phyloP scores from a whole-genome alignment of 2,329 filamentous ascomycete genomes.

The Scolecobasidium constrictum region DNA sequence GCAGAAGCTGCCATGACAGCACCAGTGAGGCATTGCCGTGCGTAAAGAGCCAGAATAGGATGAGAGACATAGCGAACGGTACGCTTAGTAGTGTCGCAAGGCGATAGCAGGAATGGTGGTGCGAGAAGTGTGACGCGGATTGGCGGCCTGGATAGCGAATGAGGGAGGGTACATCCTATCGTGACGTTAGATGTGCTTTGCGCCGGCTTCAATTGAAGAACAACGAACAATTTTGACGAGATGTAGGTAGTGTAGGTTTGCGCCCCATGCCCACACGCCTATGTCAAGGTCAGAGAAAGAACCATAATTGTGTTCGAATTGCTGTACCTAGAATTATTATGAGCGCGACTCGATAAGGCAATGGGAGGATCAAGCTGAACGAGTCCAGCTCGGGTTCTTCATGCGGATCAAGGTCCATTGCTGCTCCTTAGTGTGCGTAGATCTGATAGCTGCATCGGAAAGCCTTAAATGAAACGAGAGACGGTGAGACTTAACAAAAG shows the following conservation, averaged over 20 bases:
- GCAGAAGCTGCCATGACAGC: constrained; percentile 71
- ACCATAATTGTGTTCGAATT: neutral
- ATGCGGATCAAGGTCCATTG: constrained; percentile 68
- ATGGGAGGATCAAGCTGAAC: constrained; percentile 76
- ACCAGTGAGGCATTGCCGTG: constrained; percentile 59
- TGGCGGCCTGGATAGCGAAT: constrained; percentile 75
- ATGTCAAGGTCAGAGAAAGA: constrained; percentile 10
- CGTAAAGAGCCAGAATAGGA: constrained; percentile 75
- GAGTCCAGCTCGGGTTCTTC: constrained; percentile 62
- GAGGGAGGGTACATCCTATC: constrained; percentile 66
- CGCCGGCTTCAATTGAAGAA: neutral
- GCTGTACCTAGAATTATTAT: constrained; percentile 70
- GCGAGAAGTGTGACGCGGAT: constrained; percentile 58
- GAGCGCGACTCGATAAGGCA: constrained; percentile 81
- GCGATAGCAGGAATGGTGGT: constrained; percentile 76
- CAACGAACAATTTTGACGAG: constrained; percentile 57
- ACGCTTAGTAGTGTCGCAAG: constrained; percentile 67
- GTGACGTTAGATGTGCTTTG: constrained; percentile 13
- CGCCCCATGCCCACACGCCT: constrained; percentile 93
- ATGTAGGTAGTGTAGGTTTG: constrained; percentile 81
- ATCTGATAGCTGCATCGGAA: too few species aligned
- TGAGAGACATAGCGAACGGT: constrained; percentile 59
- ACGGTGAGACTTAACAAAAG: too few species aligned
- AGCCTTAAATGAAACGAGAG: neutral
- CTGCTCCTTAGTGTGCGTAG: too few species aligned